Conservation (phyloP, 495 filamentous ascomycete species). For the Xylaria longipes region DNA sequence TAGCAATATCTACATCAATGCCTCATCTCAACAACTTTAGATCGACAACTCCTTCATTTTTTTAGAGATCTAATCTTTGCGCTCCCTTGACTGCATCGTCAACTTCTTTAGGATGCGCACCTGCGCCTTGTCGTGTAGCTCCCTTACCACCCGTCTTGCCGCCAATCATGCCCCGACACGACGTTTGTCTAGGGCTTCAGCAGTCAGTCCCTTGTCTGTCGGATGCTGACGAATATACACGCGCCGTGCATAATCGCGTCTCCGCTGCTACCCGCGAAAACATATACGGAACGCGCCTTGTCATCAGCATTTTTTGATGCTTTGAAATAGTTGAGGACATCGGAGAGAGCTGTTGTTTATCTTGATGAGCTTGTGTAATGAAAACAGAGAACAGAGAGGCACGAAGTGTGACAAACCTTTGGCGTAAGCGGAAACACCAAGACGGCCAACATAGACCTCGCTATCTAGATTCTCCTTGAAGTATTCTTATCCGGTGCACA, state of each 20-base stretch:
- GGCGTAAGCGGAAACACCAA: neutral
- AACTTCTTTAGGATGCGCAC: neutral
- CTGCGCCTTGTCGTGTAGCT: neutral
- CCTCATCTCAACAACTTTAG: conserved; percentile 9
- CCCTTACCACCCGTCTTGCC: conserved; percentile 17
- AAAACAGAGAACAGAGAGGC: conserved; percentile 3
- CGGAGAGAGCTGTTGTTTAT: conserved; percentile 11
- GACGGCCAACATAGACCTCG: conserved; percentile 8
- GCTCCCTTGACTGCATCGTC: conserved; percentile 35
- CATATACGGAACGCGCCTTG: conserved; percentile 15
- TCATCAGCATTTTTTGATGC: conserved; percentile 11
- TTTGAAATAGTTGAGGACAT: conserved; percentile 18
- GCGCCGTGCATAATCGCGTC: conserved; percentile 15
- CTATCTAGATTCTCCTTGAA: conserved; percentile 2
- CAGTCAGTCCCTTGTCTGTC: conserved; percentile 16
- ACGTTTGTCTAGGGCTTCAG: conserved; percentile 7
- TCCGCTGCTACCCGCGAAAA: conserved; percentile 14
- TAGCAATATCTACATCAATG: conserved; percentile 17
- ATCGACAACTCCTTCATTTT: conserved; percentile 9
- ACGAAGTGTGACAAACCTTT: conserved; percentile 4
- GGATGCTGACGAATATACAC: conserved; percentile 11
- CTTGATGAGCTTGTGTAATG: conserved; percentile 2
- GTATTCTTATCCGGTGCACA: neutral
- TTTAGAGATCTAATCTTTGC: neutral
- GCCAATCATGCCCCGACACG: conserved; percentile 15